phyloP scores from a whole-genome alignment of 2,329 filamentous ascomycete species.

The Raffaelea deltoideospora region DNA sequence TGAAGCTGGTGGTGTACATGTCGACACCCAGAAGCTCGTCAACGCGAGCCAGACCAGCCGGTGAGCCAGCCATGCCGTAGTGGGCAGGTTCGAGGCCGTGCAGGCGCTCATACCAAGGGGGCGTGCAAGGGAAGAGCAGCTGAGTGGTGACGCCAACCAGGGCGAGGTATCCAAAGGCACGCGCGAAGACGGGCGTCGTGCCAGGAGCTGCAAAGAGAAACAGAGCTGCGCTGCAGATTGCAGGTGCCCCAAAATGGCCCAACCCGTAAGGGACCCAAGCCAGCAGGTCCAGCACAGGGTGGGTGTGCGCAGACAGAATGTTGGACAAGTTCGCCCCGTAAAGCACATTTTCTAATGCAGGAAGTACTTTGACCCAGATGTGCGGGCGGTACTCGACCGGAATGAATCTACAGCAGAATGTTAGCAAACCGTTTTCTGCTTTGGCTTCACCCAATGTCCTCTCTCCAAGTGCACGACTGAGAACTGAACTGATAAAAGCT shows the following conservation, averaged over 20 bases:
- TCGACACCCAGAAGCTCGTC: constrained; percentile 84
- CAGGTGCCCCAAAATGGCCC: constrained; percentile 75
- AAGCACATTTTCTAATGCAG: constrained; percentile 87
- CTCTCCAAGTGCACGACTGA: no score
- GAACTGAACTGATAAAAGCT: no score
- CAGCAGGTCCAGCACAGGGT: constrained; percentile 67
- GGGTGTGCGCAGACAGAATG: constrained; percentile 81
- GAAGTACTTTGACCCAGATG: constrained; percentile 90
- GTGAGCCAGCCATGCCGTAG: constrained; percentile 80
- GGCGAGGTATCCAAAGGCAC: constrained; percentile 86
- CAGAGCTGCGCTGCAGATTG: constrained; percentile 61
- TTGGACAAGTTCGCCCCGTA: constrained; percentile 95
- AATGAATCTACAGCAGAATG: constrained; percentile 55
- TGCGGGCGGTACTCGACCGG: constrained; percentile 75
- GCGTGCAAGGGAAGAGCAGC: constrained; percentile 81
- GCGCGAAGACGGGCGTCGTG: constrained; percentile 69
- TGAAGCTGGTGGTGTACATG: constrained; percentile 86
- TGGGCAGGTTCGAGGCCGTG: constrained; percentile 84
- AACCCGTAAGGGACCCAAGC: constrained; percentile 92
- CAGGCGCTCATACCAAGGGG: constrained; percentile 92
- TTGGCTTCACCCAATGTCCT: no score
- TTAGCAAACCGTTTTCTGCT: not conserved
- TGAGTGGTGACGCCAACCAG: constrained; percentile 77
- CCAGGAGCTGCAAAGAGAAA: constrained; percentile 84
- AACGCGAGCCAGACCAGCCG: constrained; percentile 76